phyloP scores from a whole-genome alignment of 805 yeast genomes.

The Lipomyces kockii region DNA sequence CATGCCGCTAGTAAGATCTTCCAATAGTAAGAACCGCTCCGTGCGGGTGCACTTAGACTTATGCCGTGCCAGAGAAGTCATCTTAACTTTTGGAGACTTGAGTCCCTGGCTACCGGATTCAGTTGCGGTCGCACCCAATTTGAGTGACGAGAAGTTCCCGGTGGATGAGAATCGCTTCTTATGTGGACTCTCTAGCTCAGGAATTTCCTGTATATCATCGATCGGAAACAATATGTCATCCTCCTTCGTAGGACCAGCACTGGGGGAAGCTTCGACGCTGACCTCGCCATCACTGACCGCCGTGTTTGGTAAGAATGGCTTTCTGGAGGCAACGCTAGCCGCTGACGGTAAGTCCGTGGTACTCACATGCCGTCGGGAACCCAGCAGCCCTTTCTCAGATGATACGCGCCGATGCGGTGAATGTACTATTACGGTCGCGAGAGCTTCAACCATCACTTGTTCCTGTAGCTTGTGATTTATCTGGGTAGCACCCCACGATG shows the following conservation, averaged over 20 bases:
- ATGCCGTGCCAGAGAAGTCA: not conserved
- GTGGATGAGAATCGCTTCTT: not conserved
- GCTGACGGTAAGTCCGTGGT: conserved; percentile 12
- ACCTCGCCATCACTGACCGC: conserved; percentile 30
- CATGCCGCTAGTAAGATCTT: conserved; percentile 87
- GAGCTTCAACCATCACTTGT: conserved; percentile 71
- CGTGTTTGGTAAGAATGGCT: not conserved
- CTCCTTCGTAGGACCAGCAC: conserved; percentile 16
- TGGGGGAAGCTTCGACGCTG: conserved; percentile 26
- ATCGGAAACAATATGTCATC: conserved; percentile 31
- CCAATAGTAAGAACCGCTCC: conserved; percentile 83
- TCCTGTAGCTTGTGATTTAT: conserved; percentile 75
- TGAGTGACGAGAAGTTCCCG: not conserved
- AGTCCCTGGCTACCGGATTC: not conserved
- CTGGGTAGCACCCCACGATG: conserved; percentile 61
- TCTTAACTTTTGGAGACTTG: not conserved
- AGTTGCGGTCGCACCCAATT: not conserved
- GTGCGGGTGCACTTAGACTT: conserved; percentile 48
- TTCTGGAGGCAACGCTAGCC: not conserved
- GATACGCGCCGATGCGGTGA: conserved; percentile 31
- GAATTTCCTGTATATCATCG: conserved; percentile 23
- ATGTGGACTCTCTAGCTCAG: not conserved
- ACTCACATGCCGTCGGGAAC: conserved; percentile 2
- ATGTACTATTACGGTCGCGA: conserved; percentile 53
- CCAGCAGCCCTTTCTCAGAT: not conserved